phyloP scores from a whole-genome alignment of 2,329 filamentous ascomycete species.

The Monosporascus sp. region DNA sequence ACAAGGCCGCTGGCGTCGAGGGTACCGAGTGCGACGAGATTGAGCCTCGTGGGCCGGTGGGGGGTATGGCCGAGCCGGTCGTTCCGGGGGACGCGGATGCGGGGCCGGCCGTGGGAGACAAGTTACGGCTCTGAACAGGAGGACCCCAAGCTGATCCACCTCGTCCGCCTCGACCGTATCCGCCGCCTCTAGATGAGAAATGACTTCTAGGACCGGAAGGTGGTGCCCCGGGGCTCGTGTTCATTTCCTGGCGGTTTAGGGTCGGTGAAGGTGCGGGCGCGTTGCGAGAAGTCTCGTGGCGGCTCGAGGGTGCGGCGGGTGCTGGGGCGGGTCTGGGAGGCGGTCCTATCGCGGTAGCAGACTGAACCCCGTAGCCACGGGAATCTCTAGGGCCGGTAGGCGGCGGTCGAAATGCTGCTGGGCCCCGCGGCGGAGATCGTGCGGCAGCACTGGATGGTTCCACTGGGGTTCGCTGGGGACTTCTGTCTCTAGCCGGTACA shows the following conservation, averaged over 20 bases:
- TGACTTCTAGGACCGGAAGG: slow-evolving; percentile 54
- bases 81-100: slow-evolving; percentile 33
- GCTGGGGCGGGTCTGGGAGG: slow-evolving; percentile 26
- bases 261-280: slow-evolving; percentile 8
- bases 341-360: slow-evolving; percentile 21
- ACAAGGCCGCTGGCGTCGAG: slow-evolving; percentile 30
- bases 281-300: slow-evolving; percentile 19
- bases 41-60: slow-evolving; percentile 23
- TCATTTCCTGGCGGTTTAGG: slow-evolving; percentile 29
- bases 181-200: slow-evolving; percentile 40
- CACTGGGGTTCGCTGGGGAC: slow-evolving; percentile 18
- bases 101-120: slow-evolving; percentile 20
- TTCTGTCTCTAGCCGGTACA: slow-evolving; percentile 19
- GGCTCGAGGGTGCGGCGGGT: slow-evolving; percentile 13
- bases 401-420: slow-evolving; percentile 47
- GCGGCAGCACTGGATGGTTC: slow-evolving; percentile 19
- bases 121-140: slow-evolving; percentile 24
- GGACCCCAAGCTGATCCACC: slow-evolving; percentile 39
- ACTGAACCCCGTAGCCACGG: slow-evolving; percentile 26
- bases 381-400: slow-evolving; percentile 43
- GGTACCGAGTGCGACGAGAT: slow-evolving; percentile 30
- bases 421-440: slow-evolving; percentile 50
- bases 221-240: slow-evolving; percentile 42
- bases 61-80: slow-evolving; percentile 27
- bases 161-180: slow-evolving; percentile 39